These are phyloP conservation scores for Trichoderma sp. DNA, from an alignment of 2,329 filamentous ascomycete species.

Conservation along the genomic window DNA sequence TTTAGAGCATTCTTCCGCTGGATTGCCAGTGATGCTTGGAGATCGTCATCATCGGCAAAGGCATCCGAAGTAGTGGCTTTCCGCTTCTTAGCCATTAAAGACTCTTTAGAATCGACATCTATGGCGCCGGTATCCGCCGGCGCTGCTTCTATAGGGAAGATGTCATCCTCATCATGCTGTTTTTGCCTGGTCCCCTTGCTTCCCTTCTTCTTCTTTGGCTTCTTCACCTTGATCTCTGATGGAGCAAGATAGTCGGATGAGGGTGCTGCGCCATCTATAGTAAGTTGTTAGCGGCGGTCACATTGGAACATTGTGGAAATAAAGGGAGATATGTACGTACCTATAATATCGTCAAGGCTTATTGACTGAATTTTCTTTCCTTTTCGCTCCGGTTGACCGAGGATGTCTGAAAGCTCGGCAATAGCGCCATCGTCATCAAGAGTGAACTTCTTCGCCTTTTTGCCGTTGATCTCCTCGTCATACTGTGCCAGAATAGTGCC, in stretches of 20 bases:
- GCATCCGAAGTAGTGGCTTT: conserved; percentile 63
- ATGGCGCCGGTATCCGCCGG: conserved; percentile 55
- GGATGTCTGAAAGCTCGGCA: conserved; percentile 59
- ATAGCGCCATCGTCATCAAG: conserved; percentile 74
- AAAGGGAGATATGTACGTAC: conserved; percentile 35
- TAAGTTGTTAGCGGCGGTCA: neutral
- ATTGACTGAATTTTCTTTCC: conserved; percentile 66
- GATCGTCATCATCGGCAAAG: conserved; percentile 87
- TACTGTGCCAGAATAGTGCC: conserved; percentile 81
- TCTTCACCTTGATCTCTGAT: conserved; percentile 88
- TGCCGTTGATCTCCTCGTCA: conserved; percentile 90
- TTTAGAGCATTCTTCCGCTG: conserved; percentile 83
- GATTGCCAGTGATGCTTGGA: conserved; percentile 81
- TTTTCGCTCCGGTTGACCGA: conserved; percentile 52
- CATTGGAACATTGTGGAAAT: neutral
- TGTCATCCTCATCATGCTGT: conserved; percentile 61
- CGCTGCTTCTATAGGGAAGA: conserved; percentile 46
- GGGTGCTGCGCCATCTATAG: conserved; percentile 33
- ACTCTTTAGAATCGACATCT: conserved; percentile 68
- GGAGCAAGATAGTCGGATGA: conserved; percentile 85
- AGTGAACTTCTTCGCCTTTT: conserved; percentile 84
- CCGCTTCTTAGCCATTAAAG: conserved; percentile 55
- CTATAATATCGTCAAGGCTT: conserved; percentile 73
- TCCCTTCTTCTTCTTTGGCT: conserved; percentile 95
- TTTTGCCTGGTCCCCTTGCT: conserved; percentile 72